These are phyloP conservation scores for Bolboschoenus planiculmis DNA, from an alignment of 176 grass and related monocot genomes.

Conservation along the genomic window DNA sequence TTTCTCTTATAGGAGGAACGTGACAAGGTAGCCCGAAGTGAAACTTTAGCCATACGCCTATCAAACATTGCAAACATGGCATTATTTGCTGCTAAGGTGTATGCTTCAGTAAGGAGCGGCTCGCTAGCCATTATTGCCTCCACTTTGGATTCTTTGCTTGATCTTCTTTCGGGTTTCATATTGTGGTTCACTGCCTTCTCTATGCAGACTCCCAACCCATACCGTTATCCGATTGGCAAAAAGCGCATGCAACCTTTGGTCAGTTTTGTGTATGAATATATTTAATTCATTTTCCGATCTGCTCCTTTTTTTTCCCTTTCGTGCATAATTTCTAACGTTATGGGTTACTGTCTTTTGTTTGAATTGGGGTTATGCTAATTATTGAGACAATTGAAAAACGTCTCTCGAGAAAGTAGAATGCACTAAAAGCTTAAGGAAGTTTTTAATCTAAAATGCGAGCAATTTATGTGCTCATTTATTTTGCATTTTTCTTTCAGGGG, in stretches of 20 bases:
- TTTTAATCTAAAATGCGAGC: neutral
- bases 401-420: neutral
- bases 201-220: slow-evolving; percentile 96
- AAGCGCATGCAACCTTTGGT: slow-evolving; percentile 96
- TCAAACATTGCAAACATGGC: slow-evolving; percentile 95
- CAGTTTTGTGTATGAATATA: slow-evolving; percentile 23
- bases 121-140: slow-evolving; percentile 90
- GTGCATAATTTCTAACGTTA: neutral
- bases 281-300: neutral
- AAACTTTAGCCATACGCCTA: slow-evolving; percentile 63
- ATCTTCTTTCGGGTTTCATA: slow-evolving; percentile 88
- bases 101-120: slow-evolving; percentile 81
- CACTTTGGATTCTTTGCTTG: slow-evolving; percentile 91
- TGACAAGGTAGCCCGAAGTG: slow-evolving; percentile 67
- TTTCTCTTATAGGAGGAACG: slow-evolving; percentile 63
- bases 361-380: neutral
- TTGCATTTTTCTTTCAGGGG: slow-evolving; percentile 45
- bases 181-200: slow-evolving; percentile 97
- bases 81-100: slow-evolving; percentile 91
- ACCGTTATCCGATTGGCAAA: slow-evolving; percentile 96
- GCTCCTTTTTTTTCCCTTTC: neutral
- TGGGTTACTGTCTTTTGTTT: neutral
- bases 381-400: neutral
- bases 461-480: neutral
- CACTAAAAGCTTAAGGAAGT: neutral